phyloP scores from a whole-genome alignment of 2,329 filamentous ascomycete species.

The Fusarium siculi region DNA sequence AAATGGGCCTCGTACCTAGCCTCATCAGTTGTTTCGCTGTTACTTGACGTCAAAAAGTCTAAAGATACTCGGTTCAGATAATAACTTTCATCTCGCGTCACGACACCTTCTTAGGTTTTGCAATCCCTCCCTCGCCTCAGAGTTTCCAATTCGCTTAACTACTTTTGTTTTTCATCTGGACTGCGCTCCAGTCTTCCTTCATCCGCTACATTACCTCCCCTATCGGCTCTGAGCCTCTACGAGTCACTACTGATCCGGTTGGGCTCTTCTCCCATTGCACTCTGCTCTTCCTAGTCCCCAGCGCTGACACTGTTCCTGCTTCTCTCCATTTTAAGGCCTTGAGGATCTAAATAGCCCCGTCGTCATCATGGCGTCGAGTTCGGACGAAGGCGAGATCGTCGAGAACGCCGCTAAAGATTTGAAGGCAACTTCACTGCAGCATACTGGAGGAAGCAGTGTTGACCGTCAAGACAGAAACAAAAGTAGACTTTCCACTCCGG shows the following conservation, averaged over 20 bases:
- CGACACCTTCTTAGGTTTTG: slow-evolving; percentile 4
- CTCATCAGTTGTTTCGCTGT: slow-evolving; percentile 18
- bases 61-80: slow-evolving; percentile 10
- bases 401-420: slow-evolving; percentile 72
- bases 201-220: slow-evolving; percentile 23
- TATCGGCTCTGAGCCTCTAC: slow-evolving; percentile 47
- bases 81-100: slow-evolving; percentile 12
- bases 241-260: slow-evolving; percentile 56
- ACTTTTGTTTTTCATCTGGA: slow-evolving; percentile 8
- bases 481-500: slow-evolving; percentile 69
- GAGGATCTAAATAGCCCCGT: slow-evolving; percentile 37
- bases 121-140: background rate
- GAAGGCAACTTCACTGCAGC: slow-evolving; percentile 90
- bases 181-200: slow-evolving; percentile 11
- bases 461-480: slow-evolving; percentile 89
- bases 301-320: slow-evolving; percentile 51
- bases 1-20: slow-evolving; percentile 14
- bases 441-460: slow-evolving; percentile 83
- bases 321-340: slow-evolving; percentile 28
- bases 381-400: slow-evolving; percentile 88
- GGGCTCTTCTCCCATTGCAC: slow-evolving; percentile 53
- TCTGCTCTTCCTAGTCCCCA: slow-evolving; percentile 42
- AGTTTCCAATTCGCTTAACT: background rate
- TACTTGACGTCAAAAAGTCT: slow-evolving; percentile 40
- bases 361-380: slow-evolving; percentile 64